Base-by-base conservation (phyloP, 805 yeast genomes). In the Metschnikowia colocasiae region DNA sequence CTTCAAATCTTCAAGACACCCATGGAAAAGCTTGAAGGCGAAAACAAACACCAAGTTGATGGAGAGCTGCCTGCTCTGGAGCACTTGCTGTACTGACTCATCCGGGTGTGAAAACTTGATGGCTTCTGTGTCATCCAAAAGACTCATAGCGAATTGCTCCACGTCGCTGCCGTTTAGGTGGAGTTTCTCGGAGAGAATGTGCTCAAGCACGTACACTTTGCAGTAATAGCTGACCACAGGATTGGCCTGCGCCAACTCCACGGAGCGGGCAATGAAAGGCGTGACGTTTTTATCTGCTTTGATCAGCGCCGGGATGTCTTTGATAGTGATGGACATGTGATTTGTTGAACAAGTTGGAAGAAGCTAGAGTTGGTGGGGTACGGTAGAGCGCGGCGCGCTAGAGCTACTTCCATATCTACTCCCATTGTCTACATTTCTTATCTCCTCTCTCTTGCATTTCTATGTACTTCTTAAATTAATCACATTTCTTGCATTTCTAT, bases 201-300 rank as follows among this genome's bases (percentile, higher is more conserved):
- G 72, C 62, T 91, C 92, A 2, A 87, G 83, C 0, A 90, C 87
- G 59, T 85, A 83, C 42, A 58, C 53, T 62, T 73, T 75, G 64
- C 94, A 85, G 63, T 78, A 86, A 64, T 87, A 88, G 4, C 92
- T 72, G 25, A 88, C 76, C 9, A 83, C 67, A 0, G 95, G 90
- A 51, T 87, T 84, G 8, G 73, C 75, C 0, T 56, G 49, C 16
- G 66, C 71, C 34, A 87, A 58, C 55, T 89, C 96, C 8, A 61
- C 63, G 18, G 88, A 72, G 6, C 91, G 73, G 6, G 70, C 64
- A 15, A 82, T 63, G 52, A 62, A 81, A 0, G 82, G 76, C 0
- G 73, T 64, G 31, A 80, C 67, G 2, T 60, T 51, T 53, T 71
- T 71, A 39, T 66, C 45, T 72, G 75, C 5, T 57, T 54, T 37